A percentile compares a stretch with the other conserved stretches of the same genome.
Conservation (phyloP, 805 yeast species). For the Blastobotrys mokoenaii region DNA sequence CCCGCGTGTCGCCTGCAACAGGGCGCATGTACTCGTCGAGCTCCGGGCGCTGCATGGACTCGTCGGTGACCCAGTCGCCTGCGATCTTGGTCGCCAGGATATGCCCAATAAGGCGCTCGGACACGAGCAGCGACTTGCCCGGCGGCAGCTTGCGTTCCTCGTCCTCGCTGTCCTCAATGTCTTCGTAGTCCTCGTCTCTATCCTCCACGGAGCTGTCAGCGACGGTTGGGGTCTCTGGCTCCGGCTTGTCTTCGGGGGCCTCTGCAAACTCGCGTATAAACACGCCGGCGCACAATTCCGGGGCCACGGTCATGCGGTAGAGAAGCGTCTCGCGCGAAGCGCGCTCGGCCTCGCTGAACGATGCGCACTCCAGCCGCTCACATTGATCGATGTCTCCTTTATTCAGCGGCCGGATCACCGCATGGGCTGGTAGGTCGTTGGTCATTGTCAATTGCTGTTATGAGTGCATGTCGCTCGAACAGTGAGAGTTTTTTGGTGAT, state of each 20-base stretch:
- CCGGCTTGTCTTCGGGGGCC: constrained; percentile 21
- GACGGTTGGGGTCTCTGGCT: constrained; percentile 8
- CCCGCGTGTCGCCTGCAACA: constrained; percentile 30
- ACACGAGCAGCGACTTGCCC: constrained; percentile 14
- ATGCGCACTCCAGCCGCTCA: constrained; percentile 49
- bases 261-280: constrained; percentile 62
- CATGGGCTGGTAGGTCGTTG: constrained; percentile 41
- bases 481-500: too few relatives aligned
- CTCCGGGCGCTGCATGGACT: constrained; percentile 53
- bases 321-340: constrained; percentile 52
- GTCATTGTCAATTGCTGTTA: neutral
- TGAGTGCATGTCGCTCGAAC: too few relatives aligned
- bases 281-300: constrained; percentile 84
- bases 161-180: constrained; percentile 23
- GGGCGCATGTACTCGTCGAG: constrained; percentile 20
- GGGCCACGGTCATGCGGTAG: constrained; percentile 73
- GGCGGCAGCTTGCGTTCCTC: constrained; percentile 19
- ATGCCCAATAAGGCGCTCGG: constrained; percentile 70
- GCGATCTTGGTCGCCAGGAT: constrained; percentile 66
- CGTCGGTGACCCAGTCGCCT: constrained; percentile 40
- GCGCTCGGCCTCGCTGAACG: constrained; percentile 61
- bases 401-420: constrained; percentile 70
- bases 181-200: constrained; percentile 27
- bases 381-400: constrained; percentile 63
- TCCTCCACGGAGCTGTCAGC: constrained; percentile 16